Evolutionary conservation across 1,139 yeast genomes (phyloP), one percentile per base, ranked within the genome.

Genomic region (Pichia sp.): DNA sequence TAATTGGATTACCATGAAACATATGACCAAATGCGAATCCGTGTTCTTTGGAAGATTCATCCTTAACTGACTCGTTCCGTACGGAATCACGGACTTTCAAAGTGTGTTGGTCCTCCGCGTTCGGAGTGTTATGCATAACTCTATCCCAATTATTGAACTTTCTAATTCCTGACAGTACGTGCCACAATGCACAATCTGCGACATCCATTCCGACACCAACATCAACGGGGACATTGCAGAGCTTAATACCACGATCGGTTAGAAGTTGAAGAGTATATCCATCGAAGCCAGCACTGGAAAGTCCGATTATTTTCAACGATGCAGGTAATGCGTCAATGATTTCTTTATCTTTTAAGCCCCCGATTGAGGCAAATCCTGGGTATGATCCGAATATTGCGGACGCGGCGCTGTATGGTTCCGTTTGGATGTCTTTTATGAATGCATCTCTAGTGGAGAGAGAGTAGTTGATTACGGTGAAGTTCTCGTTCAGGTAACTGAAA

Each of bases 241-340:
- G 63, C 5, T 60, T 50, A 26, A 83, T 71, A n/a, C 69, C 69
- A 34, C 62, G 63, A 19, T 60, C 58, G 23, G 55, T 53, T 18
- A 74, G 45, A 15, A 51, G 54, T 10, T 53, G 61, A 4, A 67
- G 67, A 53, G 81, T 83, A 44, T 71, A 72, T 20, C 66, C 67
- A 46, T 82, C 86, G 47, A 65, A 68, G 0, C 94, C 95, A 3
- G 83, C 88, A 37, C 86, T 72, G 33, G 85, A 78, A 27, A 77
- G 65, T 1, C 83, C 66, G 30, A 84, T 64, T 8, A 80, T 65
- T 50, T 72, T 72, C 41, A 83, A 58, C 1, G 51, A 22, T 5
- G 29, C 14, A 0, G 94, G 93, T 11, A 73, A 64, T 18, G 62
- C 55, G 3, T 62, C 73, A 33, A 79, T 53, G 12, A 77, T 52